A percentile compares a stretch with the other conserved stretches of the same genome.
phyloP scores from a whole-genome alignment of 768 basidiomycete genomes.

The Sarcomyxa edulis region DNA sequence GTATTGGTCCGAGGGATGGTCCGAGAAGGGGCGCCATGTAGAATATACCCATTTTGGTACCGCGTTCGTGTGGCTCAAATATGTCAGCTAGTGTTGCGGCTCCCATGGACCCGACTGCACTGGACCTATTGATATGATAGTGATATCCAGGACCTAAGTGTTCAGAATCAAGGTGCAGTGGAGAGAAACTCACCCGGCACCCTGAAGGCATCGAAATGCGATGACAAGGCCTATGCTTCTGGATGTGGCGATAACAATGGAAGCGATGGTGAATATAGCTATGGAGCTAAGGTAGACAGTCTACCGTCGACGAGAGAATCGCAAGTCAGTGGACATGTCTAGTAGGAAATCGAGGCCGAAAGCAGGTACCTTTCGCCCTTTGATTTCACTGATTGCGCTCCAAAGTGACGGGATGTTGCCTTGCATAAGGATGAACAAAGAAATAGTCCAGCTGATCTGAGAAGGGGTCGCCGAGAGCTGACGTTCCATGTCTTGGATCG shows the following conservation, averaged over 20 bases:
- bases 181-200: constrained; percentile 42
- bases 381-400: constrained; percentile 68
- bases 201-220: constrained; percentile 66
- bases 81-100: constrained; percentile 77
- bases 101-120: constrained; percentile 66
- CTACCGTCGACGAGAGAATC: constrained; percentile 21
- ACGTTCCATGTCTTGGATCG: constrained; percentile 52
- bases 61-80: constrained; percentile 68
- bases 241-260: constrained; percentile 51
- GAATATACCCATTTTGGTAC: constrained; percentile 76
- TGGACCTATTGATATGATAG: constrained; percentile 36
- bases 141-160: neutral
- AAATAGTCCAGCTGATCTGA: constrained; percentile 64
- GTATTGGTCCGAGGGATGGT: constrained; percentile 62
- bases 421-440: constrained; percentile 71
- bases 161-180: neutral
- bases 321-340: neutral
- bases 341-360: neutral
- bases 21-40: constrained; percentile 78
- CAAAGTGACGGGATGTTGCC: constrained; percentile 64
- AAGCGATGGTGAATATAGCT: constrained; percentile 47
- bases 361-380: constrained; percentile 58
- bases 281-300: constrained; percentile 52
- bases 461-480: constrained; percentile 55
- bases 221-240: constrained; percentile 52